Percentiles rank a stretch among this genome's conserved stretches.
Evolutionary conservation across 192 early-diverging fungal species (phyloP).

Genomic region (Entophlyctis luteolus): DNA sequence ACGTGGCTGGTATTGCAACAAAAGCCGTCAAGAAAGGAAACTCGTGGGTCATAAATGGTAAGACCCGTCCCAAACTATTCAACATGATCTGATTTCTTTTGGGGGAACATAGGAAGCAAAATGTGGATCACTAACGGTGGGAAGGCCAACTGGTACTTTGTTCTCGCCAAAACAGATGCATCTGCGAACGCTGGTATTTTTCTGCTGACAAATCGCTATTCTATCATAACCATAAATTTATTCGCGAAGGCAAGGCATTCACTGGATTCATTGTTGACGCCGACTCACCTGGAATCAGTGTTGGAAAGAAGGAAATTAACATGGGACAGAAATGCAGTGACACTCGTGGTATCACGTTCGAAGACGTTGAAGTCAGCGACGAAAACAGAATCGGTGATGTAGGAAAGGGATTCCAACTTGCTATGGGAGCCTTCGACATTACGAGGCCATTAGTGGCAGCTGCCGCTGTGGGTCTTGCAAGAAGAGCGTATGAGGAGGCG

Average conservation of each 20-base stretch:
- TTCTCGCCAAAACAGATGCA: slow-evolving; percentile 84
- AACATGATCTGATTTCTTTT: slow-evolving; percentile 73
- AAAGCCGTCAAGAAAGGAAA: slow-evolving; percentile 81
- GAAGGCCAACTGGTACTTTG: slow-evolving; percentile 96
- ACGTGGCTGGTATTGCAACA: slow-evolving; percentile 71
- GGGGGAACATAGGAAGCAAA: slow-evolving; percentile 83
- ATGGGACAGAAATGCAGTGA: slow-evolving; percentile 94
- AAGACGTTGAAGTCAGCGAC: slow-evolving; percentile 79
- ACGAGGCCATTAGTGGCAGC: slow-evolving; percentile 87
- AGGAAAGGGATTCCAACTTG: slow-evolving; percentile 93
- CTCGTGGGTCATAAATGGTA: slow-evolving; percentile 82
- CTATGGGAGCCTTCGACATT: slow-evolving; percentile 94
- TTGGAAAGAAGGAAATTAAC: slow-evolving; percentile 94
- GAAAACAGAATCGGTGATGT: slow-evolving; percentile 77
- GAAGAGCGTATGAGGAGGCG: slow-evolving; percentile 90
- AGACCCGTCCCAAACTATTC: slow-evolving; percentile 43
- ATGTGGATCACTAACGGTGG: slow-evolving; percentile 99
- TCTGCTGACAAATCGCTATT: neutral
- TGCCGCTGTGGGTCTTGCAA: slow-evolving; percentile 83
- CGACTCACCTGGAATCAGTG: slow-evolving; percentile 80
- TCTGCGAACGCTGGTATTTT: slow-evolving; percentile 58
- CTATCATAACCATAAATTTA: neutral
- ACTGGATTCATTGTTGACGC: slow-evolving; percentile 95
- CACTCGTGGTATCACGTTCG: slow-evolving; percentile 85
- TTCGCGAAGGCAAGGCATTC: slow-evolving; percentile 67